Conservation (phyloP, 306 rosid genomes). For the Trifolium dubium region DNA sequence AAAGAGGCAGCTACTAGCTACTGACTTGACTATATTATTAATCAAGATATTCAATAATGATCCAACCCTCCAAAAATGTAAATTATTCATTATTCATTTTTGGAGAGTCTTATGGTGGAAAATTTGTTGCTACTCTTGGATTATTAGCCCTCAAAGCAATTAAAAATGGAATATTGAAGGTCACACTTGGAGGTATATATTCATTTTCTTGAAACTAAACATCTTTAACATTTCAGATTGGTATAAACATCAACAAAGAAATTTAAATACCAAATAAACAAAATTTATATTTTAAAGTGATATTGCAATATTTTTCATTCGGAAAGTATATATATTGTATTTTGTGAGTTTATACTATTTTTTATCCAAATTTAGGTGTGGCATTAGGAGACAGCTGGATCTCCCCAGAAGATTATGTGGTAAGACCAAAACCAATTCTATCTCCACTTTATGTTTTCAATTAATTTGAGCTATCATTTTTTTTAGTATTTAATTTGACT, state of each 20-base stretch:
- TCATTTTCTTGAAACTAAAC: too few relatives aligned
- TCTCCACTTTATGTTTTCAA: not conserved
- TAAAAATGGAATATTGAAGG: not conserved
- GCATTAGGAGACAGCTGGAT: not conserved
- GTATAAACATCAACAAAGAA: too few relatives aligned
- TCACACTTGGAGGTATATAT: not conserved
- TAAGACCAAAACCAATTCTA: not conserved
- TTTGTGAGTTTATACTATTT: not conserved
- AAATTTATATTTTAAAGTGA: too few relatives aligned
- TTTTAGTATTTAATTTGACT: too few relatives aligned
- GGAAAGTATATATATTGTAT: too few relatives aligned
- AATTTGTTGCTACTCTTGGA: not conserved
- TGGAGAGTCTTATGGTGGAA: not conserved
- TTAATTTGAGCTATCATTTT: not conserved
- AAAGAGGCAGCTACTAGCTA: not conserved
- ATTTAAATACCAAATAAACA: too few relatives aligned
- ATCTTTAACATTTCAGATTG: too few relatives aligned
- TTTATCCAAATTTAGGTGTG: not conserved
- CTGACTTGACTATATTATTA: not conserved
- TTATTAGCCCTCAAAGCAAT: not conserved
- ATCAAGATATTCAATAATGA: not conserved
- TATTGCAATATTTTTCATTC: too few relatives aligned
- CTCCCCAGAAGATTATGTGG: not conserved
- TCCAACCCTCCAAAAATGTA: not conserved
- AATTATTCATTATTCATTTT: not conserved